A percentile compares a stretch with the other conserved stretches of the same genome.
These are phyloP conservation scores for Hyphodiscus sp. DNA, from an alignment of 2,329 filamentous ascomycete species.

Conservation along the genomic window DNA sequence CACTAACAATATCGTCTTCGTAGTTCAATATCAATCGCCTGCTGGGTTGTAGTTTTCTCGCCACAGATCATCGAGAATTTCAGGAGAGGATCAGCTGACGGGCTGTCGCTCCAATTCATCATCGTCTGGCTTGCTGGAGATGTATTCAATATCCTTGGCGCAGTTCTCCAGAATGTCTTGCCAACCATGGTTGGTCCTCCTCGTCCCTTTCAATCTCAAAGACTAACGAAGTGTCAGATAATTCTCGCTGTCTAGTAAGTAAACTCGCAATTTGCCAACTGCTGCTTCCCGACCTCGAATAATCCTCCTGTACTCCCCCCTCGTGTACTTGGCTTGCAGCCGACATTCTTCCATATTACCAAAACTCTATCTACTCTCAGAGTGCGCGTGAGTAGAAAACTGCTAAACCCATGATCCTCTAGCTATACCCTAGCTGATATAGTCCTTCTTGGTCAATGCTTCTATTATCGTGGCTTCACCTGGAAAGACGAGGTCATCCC, in stretches of 20 bases:
- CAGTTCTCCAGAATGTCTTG: slow-evolving; percentile 81
- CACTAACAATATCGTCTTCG: neutral
- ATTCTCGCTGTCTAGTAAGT: slow-evolving; percentile 74
- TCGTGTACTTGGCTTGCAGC: no score
- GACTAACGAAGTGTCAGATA: slow-evolving; percentile 41
- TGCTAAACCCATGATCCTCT: no score
- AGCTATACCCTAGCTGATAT: slow-evolving; percentile 82
- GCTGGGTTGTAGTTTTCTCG: slow-evolving; percentile 93
- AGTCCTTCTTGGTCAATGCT: slow-evolving; percentile 81
- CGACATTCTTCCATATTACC: no score
- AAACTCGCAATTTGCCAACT: no score
- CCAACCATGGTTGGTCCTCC: slow-evolving; percentile 69
- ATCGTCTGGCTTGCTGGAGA: slow-evolving; percentile 90
- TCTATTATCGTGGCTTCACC: slow-evolving; percentile 89
- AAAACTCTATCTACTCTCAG: no score
- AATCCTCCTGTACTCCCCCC: no score
- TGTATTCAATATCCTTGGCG: slow-evolving; percentile 95
- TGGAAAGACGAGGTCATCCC: slow-evolving; percentile 48
- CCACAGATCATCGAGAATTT: slow-evolving; percentile 97
- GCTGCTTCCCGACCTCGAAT: no score
- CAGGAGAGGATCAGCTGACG: slow-evolving; percentile 75
- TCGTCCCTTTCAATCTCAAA: neutral
- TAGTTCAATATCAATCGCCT: slow-evolving; percentile 91
- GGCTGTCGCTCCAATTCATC: slow-evolving; percentile 84
- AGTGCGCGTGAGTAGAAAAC: no score